phyloP scores from a whole-genome alignment of 805 yeast genomes.

The Candida nanaspora region DNA sequence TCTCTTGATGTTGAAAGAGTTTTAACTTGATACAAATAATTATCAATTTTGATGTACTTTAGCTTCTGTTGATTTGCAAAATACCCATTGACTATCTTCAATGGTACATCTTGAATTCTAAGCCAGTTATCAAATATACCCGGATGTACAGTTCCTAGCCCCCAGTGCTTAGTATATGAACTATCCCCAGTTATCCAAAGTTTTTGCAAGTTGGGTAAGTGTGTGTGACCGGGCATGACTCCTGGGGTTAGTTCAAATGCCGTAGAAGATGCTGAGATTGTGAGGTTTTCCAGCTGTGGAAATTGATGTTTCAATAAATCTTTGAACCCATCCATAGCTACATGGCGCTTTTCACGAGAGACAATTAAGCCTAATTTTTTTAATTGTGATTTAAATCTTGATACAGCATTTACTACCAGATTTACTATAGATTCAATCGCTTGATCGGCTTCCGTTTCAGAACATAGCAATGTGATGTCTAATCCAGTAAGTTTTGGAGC shows the following conservation, averaged over 20 bases:
- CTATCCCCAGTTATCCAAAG: constrained; percentile 42
- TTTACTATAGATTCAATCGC: too few species aligned
- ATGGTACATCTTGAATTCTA: constrained; percentile 50
- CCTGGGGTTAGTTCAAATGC: neutral
- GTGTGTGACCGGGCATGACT: neutral
- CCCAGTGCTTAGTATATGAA: constrained; percentile 50
- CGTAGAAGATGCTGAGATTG: too few species aligned
- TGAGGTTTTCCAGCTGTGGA: too few species aligned
- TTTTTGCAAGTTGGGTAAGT: constrained; percentile 21
- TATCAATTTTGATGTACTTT: constrained; percentile 40
- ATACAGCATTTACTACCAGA: too few species aligned
- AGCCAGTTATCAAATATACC: constrained; percentile 52
- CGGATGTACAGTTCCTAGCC: constrained; percentile 45
- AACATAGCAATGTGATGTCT: too few species aligned
- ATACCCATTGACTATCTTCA: constrained; percentile 26
- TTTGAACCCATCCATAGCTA: too few species aligned
- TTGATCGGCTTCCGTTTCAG: too few species aligned
- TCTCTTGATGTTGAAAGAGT: constrained; percentile 6
- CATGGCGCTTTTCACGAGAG: too few species aligned
- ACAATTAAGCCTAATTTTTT: too few species aligned
- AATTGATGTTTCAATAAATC: too few species aligned
- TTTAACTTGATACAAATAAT: constrained; percentile 40
- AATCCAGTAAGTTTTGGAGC: too few species aligned
- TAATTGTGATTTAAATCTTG: too few species aligned
- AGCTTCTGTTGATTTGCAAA: constrained; percentile 18